Base-by-base conservation (phyloP, 257 asterid species). In the Nicotiana benthamiana region DNA sequence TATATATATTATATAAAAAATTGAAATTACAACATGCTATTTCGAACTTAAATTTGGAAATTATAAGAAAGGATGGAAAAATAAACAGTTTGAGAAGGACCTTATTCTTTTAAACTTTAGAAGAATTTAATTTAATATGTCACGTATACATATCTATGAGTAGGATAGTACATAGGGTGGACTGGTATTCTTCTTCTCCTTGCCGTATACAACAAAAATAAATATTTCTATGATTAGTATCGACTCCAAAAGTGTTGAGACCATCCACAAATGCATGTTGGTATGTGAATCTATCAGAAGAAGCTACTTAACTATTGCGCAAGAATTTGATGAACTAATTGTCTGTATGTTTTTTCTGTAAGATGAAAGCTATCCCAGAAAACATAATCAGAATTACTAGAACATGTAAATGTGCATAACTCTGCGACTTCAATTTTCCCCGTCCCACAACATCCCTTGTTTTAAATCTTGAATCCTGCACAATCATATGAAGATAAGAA, bases 341-440 rank as follows among this genome's bases (percentile, higher is more conserved):
- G 15, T 36, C 64, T 80, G 43, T 68, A 68, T 53, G 48, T 79
- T 68, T 80, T 60, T 68, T 22, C 28, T 9, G 83, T 52, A 28
- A 32, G 60, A 68, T 80, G 72, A 65, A 80, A 80, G 30, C 83
- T 80, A 43, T 80, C 83, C 79, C 83, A 80, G 15, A 80, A 80
- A 36, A 80, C 53, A 36, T 68, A 75, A 27, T 68, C 32, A 3
- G 43, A 20, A 17, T 32, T 79, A 68, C 17, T 17, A 4, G 83
- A 75, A 80, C 83, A 80, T 18, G 22, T 16, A 15, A n/a, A 24
- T 18, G 72, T 56, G 77, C 83, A 80, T 36, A 80, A 13, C 56
- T 66, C 75, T 30, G 79, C 67, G 3, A 80, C 83, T 34, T 80
- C 83, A 2, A 54, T 28, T 34, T 66, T 54, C 26, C 83, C 83